These are phyloP conservation scores for Tricholoma saponaceum DNA, from an alignment of 768 basidiomycete species.

Conservation along the genomic window DNA sequence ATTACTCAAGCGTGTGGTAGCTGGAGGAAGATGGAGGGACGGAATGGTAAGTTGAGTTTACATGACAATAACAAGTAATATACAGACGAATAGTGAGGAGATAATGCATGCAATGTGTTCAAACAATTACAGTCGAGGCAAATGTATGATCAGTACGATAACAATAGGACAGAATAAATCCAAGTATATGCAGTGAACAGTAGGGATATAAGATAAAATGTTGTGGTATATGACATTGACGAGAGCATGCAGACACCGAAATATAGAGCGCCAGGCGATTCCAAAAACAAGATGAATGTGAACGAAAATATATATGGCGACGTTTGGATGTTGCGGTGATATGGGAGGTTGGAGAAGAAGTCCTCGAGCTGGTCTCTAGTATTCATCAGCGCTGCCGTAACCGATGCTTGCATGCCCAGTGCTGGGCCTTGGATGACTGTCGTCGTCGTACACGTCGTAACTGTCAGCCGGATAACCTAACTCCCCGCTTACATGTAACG, in stretches of 20 bases:
- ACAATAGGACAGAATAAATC: neutral
- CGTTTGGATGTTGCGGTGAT: neutral
- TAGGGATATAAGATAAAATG: conserved; percentile 11
- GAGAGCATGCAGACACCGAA: neutral
- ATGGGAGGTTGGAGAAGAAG: neutral
- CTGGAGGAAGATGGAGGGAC: neutral
- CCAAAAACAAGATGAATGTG: neutral
- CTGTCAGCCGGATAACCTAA: conserved; percentile 22
- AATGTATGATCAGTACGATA: neutral
- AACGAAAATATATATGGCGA: too few relatives aligned
- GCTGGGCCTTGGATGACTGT: conserved; percentile 34
- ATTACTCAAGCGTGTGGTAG: neutral
- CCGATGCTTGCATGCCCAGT: conserved; percentile 36
- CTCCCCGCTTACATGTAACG: conserved; percentile 22
- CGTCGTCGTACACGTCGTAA: conserved; percentile 38
- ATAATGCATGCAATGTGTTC: conserved; percentile 2
- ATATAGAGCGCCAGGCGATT: conserved; percentile 1
- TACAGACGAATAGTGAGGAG: conserved; percentile 1
- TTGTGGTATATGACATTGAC: neutral
- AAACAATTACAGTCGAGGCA: neutral
- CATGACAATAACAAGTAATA: neutral
- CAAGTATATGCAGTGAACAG: conserved; percentile 15
- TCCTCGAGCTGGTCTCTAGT: conserved; percentile 5
- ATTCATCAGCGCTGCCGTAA: conserved; percentile 28
- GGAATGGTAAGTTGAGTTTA: neutral